These are phyloP conservation scores for Suillus bovinus DNA, from an alignment of 768 basidiomycete genomes.

Conservation along the genomic window DNA sequence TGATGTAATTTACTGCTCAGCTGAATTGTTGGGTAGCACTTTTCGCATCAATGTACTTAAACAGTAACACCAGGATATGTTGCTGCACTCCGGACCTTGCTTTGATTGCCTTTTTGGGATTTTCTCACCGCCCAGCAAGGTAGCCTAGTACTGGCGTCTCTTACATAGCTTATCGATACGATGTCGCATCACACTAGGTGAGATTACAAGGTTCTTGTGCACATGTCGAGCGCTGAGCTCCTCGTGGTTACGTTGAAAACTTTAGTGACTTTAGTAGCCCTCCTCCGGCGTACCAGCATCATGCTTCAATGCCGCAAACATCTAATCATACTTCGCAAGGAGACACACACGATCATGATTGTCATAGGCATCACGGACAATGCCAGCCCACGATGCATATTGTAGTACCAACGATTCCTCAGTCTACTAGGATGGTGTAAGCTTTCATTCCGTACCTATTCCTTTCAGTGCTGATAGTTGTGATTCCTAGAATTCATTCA, in stretches of 20 bases:
- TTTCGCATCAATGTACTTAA: neutral
- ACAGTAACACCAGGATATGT: too few relatives aligned
- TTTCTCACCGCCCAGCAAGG: neutral
- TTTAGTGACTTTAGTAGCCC: neutral
- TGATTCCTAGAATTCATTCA: neutral
- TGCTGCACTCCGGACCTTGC: neutral
- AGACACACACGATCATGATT: neutral
- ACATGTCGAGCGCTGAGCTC: neutral
- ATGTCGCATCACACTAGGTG: neutral
- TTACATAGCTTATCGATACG: neutral
- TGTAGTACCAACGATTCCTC: neutral
- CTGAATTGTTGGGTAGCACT: neutral
- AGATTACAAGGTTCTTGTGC: neutral
- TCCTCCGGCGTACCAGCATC: constrained; percentile 2
- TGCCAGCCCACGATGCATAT: neutral
- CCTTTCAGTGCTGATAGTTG: neutral
- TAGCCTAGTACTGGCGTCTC: neutral
- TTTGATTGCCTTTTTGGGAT: neutral
- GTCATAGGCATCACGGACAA: neutral
- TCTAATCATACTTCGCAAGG: neutral
- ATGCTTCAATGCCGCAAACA: neutral
- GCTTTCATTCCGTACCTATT: neutral
- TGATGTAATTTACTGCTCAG: neutral
- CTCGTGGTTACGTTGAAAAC: neutral
- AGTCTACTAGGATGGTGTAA: neutral